Conservation (phyloP, 306 rosid genomes). For the Luffa acutangula region DNA sequence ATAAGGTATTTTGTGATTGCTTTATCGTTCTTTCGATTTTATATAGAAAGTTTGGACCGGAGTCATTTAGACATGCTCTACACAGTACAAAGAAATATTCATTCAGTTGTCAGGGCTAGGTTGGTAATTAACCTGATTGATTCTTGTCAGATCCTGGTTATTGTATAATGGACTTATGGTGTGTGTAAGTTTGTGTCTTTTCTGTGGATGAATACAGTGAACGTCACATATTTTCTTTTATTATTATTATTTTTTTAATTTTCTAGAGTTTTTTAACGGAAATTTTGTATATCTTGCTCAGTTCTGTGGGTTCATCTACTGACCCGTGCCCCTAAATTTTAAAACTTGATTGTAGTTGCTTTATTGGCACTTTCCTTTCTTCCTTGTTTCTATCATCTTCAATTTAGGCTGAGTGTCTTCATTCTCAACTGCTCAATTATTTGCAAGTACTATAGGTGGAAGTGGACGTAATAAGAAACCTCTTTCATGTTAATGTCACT, state of each 20-base stretch:
- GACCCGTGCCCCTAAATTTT: background rate
- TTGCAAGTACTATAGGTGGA: background rate
- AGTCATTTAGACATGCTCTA: background rate
- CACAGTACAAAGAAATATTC: background rate
- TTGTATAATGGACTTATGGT: background rate
- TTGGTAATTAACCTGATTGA: background rate
- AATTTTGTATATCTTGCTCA: background rate
- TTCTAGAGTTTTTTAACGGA: background rate
- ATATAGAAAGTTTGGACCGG: background rate
- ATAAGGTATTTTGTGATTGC: slow-evolving; percentile 42
- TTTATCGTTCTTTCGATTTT: background rate
- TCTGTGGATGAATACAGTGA: background rate
- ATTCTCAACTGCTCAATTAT: background rate
- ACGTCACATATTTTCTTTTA: background rate
- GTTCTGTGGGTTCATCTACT: background rate
- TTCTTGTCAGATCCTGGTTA: background rate
- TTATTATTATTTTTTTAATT: background rate
- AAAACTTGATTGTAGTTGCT: background rate
- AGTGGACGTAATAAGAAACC: background rate
- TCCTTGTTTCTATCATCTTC: background rate
- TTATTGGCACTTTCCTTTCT: background rate
- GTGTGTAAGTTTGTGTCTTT: background rate
- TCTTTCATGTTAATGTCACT: background rate
- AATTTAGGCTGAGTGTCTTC: background rate
- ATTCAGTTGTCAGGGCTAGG: background rate